These are phyloP conservation scores for Rusavskia elegans DNA, from an alignment of 495 filamentous ascomycete species.

Conservation along the genomic window DNA sequence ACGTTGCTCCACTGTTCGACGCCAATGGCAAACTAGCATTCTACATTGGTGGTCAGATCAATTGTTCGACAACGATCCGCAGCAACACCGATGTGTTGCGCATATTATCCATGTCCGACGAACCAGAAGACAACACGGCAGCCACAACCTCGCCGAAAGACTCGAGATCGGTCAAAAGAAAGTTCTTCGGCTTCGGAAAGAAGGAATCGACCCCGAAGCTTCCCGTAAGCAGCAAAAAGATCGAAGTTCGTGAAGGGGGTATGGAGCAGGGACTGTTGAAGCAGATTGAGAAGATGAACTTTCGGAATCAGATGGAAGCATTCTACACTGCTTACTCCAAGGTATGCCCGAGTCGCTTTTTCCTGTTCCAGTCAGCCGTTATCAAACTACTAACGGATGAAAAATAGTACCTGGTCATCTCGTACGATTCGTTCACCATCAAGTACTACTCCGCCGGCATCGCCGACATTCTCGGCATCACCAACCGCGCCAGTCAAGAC, in stretches of 20 bases:
- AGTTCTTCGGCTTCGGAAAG: constrained; percentile 19
- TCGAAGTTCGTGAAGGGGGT: constrained; percentile 16
- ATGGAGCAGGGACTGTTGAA: constrained; percentile 25
- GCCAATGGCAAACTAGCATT: constrained; percentile 25
- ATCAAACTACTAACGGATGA: neutral
- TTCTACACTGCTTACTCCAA: constrained; percentile 35
- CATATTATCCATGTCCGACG: constrained; percentile 23
- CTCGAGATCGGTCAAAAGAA: constrained; percentile 7
- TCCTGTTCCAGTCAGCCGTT: neutral
- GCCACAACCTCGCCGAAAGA: constrained; percentile 3
- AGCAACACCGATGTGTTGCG: constrained; percentile 30
- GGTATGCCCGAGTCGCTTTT: constrained; percentile 19
- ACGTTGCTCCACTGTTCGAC: constrained; percentile 31
- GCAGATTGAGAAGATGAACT: constrained; percentile 21
- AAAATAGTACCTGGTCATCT: constrained; percentile 21
- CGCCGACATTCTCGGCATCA: constrained; percentile 27
- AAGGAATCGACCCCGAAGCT: constrained; percentile 12
- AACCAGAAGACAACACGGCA: constrained; percentile 11
- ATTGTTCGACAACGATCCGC: constrained; percentile 36
- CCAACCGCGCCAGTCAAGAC: constrained; percentile 16
- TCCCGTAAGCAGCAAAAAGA: constrained; percentile 6
- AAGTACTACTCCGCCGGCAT: constrained; percentile 21
- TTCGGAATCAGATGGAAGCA: constrained; percentile 24
- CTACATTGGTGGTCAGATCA: constrained; percentile 40
- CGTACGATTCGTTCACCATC: constrained; percentile 17